Base-by-base conservation (phyloP, 768 basidiomycete species). In the Tylopilus vinaceipallidus region DNA sequence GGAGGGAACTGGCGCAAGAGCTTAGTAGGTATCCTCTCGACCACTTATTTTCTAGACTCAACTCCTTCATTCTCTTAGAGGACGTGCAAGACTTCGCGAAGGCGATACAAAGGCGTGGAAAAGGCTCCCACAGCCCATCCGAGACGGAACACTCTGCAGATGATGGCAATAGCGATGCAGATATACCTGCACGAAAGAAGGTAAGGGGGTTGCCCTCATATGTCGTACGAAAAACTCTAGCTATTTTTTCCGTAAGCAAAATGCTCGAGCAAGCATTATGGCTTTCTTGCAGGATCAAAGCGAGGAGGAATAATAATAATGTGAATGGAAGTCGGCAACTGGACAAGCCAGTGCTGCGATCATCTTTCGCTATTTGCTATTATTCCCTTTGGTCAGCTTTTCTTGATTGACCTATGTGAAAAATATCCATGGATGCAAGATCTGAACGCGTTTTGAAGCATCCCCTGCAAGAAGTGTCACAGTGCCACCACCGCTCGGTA, bases 1-100 rank as follows among this genome's bases (percentile, higher is more conserved):
- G 80, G 60, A 74, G 91, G 38, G 94, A 94, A 63, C 64, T 91
- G 6, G 85, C 80, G 20, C 74, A 89, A 51, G 91, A 94, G 61
- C 75, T 93, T 17, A 78, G 91, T 94, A 56, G 27, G 81, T 74
- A 20, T 17, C 3, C 17, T 6, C 36, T 46, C 13, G 14, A 8
- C 7, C 3, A 2, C n/a, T 11, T 29, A 6, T 29, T 14, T 37
- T 23, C 46, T 7, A 6, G 32, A 45, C 24, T 43, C 6, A 27
- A 46, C 26, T 12, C 22, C 30, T 20, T 34, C 12, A 6, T 37
- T 24, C 13, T 20, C 26, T 34, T 64, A 91, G 90, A 83, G 76
- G 90, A 91, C 54, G 88, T 92, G 17, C 71, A 82, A 53, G 74
- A 78, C 42, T 92, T 91, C 50, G 85, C 82, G 50, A 71, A 77